These are phyloP conservation scores for Penicillium argentinense DNA, from an alignment of 495 filamentous ascomycete genomes.

Conservation along the genomic window DNA sequence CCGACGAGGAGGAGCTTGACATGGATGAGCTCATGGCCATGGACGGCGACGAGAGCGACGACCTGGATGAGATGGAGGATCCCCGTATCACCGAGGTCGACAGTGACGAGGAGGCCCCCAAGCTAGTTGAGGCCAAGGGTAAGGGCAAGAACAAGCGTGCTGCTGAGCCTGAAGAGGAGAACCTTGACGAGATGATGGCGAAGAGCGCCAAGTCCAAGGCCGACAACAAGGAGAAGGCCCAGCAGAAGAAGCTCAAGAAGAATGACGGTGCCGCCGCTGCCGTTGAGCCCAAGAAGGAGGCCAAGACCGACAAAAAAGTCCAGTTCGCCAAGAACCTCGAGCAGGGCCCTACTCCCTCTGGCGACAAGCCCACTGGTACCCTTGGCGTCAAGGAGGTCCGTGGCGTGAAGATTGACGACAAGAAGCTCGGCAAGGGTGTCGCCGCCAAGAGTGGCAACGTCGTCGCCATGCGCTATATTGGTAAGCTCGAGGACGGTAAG, in stretches of 20 bases:
- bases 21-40: conserved; percentile 49
- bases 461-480: conserved; percentile 94
- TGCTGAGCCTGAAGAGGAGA: conserved; percentile 62
- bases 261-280: conserved; percentile 83
- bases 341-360: conserved; percentile 82
- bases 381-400: conserved; percentile 74
- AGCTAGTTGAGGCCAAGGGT: conserved; percentile 71
- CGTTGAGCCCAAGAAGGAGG: conserved; percentile 51
- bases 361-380: conserved; percentile 54
- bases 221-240: conserved; percentile 76
- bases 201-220: conserved; percentile 60
- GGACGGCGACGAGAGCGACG: conserved; percentile 77
- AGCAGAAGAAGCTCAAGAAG: conserved; percentile 98
- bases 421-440: conserved; percentile 81
- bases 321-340: conserved; percentile 98
- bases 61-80: conserved; percentile 76
- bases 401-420: conserved; percentile 91
- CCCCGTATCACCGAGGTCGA: conserved; percentile 83
- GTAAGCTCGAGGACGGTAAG: conserved; percentile 89
- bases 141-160: conserved; percentile 90
- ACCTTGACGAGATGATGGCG: conserved; percentile 73
- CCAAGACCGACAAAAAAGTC: conserved; percentile 82
- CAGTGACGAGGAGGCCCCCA: conserved; percentile 75
- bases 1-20: conserved; percentile 66
- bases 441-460: conserved; percentile 81